phyloP scores from a whole-genome alignment of 1,284 basidiomycete species.

The Coniferiporia sulphurascens region DNA sequence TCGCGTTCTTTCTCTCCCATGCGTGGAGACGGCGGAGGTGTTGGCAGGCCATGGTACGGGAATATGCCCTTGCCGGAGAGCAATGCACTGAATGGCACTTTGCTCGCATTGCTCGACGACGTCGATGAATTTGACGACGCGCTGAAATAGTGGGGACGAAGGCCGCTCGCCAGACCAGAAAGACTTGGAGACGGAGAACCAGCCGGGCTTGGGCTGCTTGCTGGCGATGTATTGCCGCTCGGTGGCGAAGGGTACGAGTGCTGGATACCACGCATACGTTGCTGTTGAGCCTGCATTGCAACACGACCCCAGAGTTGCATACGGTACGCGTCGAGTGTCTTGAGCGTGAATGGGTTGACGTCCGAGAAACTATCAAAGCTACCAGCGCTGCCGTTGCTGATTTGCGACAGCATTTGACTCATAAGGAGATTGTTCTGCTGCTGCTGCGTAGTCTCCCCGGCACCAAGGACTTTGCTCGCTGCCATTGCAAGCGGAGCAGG shows the following conservation, averaged over 20 bases:
- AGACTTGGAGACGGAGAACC: slow-evolving; percentile 22
- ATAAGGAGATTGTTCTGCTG: slow-evolving; percentile 14
- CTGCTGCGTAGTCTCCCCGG: slow-evolving; percentile 8
- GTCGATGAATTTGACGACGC: slow-evolving; percentile 15
- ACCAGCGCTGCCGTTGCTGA: slow-evolving; percentile 31
- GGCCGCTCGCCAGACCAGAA: slow-evolving; percentile 43
- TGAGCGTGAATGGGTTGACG: slow-evolving; percentile 74
- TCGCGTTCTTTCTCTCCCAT: slow-evolving; percentile 19
- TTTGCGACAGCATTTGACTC: slow-evolving; percentile 23
- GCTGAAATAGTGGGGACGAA: slow-evolving; percentile 57
- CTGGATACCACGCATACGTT: slow-evolving; percentile 24
- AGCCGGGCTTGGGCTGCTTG: slow-evolving; percentile 1
- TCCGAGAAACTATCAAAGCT: slow-evolving; percentile 69
- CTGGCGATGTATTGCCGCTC: slow-evolving; percentile 31
- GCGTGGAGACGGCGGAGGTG: slow-evolving; percentile 18
- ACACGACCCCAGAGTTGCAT: slow-evolving; percentile 88
- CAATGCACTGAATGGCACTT: slow-evolving; percentile 32
- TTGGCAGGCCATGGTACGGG: slow-evolving; percentile 16
- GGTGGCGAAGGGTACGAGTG: slow-evolving; percentile 26
- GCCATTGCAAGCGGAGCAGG: slow-evolving; percentile 16
- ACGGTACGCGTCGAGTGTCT: slow-evolving; percentile 77
- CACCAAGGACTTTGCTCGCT: slow-evolving; percentile 21
- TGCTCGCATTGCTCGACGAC: slow-evolving; percentile 17
- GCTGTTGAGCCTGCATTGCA: slow-evolving; percentile 40
- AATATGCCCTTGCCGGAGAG: slow-evolving; percentile 47